phyloP scores from a whole-genome alignment of 1,284 basidiomycete species.

The Lentinula novae-zelandiae region DNA sequence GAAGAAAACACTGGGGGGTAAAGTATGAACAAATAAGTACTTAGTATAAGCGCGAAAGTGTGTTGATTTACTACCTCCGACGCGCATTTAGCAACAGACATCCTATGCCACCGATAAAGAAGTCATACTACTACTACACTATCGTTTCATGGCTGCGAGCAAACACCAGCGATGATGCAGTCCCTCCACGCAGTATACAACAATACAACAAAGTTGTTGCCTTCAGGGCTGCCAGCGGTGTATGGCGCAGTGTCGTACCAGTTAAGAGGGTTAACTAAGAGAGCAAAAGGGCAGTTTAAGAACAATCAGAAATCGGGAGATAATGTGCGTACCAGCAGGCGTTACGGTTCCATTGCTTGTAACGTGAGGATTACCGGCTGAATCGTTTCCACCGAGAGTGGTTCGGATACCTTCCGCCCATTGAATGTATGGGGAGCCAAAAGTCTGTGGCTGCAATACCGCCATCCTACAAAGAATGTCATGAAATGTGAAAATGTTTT shows the following conservation, averaged over 20 bases:
- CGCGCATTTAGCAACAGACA: no score
- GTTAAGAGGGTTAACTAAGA: conserved; percentile 31
- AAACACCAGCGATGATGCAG: conserved; percentile 25
- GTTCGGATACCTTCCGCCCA: conserved; percentile 24
- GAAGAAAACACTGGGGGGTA: no score
- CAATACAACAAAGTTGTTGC: conserved; percentile 36
- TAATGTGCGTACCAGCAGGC: conserved; percentile 26
- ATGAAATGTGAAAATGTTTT: neutral
- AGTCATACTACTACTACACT: no score
- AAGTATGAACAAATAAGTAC: no score
- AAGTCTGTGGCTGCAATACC: conserved; percentile 16
- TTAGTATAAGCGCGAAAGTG: no score
- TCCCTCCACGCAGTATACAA: conserved; percentile 44
- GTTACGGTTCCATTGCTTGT: conserved; percentile 29
- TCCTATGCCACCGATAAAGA: no score
- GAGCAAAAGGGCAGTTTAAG: neutral
- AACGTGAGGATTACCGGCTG: conserved; percentile 25
- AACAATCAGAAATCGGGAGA: neutral
- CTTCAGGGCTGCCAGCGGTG: conserved; percentile 38
- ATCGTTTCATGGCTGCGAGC: conserved; percentile 1
- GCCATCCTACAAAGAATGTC: conserved; percentile 24
- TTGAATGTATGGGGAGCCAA: conserved; percentile 18
- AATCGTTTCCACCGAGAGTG: conserved; percentile 18
- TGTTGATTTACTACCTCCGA: no score
- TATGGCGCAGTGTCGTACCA: conserved; percentile 32